phyloP scores from a whole-genome alignment of 2,329 filamentous ascomycete species.

The Clarireedia paspali region DNA sequence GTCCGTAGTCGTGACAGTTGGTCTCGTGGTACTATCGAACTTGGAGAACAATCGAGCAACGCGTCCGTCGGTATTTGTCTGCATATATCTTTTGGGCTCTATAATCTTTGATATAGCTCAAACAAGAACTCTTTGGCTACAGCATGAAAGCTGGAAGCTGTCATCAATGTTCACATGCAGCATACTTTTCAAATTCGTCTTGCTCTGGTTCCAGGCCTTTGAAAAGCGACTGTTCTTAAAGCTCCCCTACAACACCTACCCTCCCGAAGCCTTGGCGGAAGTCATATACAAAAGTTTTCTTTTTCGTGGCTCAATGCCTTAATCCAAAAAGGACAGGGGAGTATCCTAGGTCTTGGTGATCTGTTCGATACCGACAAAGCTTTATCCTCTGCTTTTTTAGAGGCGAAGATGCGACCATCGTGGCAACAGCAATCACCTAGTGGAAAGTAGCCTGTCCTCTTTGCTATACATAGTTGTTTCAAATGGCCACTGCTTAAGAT shows the following conservation, averaged over 20 bases:
- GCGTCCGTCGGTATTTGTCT: slow-evolving; percentile 12
- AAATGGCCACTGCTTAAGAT: slow-evolving; percentile 2
- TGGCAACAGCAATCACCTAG: background rate
- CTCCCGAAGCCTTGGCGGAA: slow-evolving; percentile 25
- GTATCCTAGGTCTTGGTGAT: slow-evolving; percentile 22
- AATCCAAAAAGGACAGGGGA: slow-evolving; percentile 24
- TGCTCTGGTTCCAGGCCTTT: slow-evolving; percentile 12
- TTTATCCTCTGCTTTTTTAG: background rate
- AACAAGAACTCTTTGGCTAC: slow-evolving; percentile 11
- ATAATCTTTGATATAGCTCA: slow-evolving; percentile 10
- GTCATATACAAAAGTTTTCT: slow-evolving; percentile 26
- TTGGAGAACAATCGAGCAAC: slow-evolving; percentile 12
- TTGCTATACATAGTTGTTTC: background rate
- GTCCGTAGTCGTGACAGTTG: background rate
- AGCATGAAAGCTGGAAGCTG: background rate
- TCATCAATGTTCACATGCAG: slow-evolving; percentile 2
- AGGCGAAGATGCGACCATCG: background rate
- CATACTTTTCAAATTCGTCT: slow-evolving; percentile 5
- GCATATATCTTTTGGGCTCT: slow-evolving; percentile 9
- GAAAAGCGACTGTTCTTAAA: slow-evolving; percentile 11
- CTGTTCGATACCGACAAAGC: slow-evolving; percentile 17
- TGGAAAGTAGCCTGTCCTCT: background rate
- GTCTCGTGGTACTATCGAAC: background rate
- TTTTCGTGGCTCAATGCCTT: slow-evolving; percentile 31
- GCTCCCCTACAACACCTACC: background rate